Conservation (phyloP, 208 protist species). For the Porcisia hertigi region DNA sequence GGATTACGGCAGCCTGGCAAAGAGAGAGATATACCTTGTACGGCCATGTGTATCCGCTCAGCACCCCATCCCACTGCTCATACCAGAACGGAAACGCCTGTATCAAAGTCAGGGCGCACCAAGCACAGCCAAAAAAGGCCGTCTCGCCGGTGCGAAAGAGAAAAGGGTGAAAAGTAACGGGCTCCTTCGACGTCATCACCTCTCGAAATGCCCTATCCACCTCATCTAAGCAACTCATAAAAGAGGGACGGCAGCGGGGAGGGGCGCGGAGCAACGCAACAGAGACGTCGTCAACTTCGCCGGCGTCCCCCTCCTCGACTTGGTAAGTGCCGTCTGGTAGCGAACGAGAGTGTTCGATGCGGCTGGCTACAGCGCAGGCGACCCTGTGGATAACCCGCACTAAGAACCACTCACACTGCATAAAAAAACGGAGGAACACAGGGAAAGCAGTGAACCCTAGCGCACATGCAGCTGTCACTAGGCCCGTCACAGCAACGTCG, state of each 20-base stretch:
- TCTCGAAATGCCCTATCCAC: slow-evolving; percentile 61
- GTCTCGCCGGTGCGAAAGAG: slow-evolving; percentile 63
- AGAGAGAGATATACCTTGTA: slow-evolving; percentile 77
- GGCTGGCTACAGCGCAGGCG: neutral
- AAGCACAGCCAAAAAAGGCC: slow-evolving; percentile 54
- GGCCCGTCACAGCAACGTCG: slow-evolving; percentile 46
- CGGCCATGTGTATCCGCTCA: slow-evolving; percentile 39
- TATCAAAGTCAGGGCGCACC: slow-evolving; percentile 51
- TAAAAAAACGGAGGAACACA: slow-evolving; percentile 58
- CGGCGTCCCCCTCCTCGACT: neutral
- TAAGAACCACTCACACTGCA: slow-evolving; percentile 41
- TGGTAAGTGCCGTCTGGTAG: neutral
- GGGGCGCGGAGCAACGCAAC: neutral
- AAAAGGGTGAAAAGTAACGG: slow-evolving; percentile 70
- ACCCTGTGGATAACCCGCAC: slow-evolving; percentile 15
- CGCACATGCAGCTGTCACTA: slow-evolving; percentile 54
- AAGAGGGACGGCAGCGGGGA: neutral
- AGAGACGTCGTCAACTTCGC: slow-evolving; percentile 8
- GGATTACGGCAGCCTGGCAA: slow-evolving; percentile 65
- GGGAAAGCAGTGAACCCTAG: slow-evolving; percentile 79
- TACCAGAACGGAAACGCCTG: slow-evolving; percentile 68
- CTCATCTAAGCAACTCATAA: slow-evolving; percentile 9
- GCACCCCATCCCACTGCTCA: slow-evolving; percentile 65
- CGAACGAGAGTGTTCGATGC: neutral
- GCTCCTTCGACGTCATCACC: slow-evolving; percentile 46